Evolutionary conservation across 148 eudicot species (phyloP).

Genomic region (Rhododendron simsii): DNA sequence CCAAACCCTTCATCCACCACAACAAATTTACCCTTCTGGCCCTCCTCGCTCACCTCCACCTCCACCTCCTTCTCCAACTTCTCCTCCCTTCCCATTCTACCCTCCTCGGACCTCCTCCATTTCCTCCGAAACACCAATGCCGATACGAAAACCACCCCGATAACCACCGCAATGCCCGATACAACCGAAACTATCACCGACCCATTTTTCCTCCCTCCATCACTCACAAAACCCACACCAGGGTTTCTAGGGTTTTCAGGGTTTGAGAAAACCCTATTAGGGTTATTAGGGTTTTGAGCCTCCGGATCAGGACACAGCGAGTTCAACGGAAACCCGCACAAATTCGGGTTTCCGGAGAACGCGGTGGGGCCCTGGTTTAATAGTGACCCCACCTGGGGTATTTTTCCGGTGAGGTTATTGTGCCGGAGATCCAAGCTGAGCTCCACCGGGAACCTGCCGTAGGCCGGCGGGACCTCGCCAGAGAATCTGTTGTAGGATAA

Average conservation of each 20-base stretch:
- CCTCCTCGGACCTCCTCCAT: conserved; percentile 31
- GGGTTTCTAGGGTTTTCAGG: conserved; percentile 36
- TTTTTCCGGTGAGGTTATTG: conserved; percentile 76
- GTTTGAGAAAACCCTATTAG: conserved; percentile 17
- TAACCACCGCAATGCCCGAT: conserved; percentile 40
- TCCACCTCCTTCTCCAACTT: conserved; percentile 19
- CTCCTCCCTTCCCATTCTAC: conserved; percentile 35
- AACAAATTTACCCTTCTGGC: conserved; percentile 82
- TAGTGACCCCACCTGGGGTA: conserved; percentile 74
- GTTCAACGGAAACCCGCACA: conserved; percentile 85
- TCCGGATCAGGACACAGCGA: conserved; percentile 49
- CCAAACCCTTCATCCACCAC: conserved; percentile 73
- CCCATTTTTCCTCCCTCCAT: conserved; percentile 19
- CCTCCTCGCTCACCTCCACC: conserved; percentile 43
- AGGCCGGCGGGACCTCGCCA: conserved; percentile 68
- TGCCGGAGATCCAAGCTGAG: conserved; percentile 12
- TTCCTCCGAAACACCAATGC: conserved; percentile 52
- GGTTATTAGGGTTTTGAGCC: conserved; percentile 48
- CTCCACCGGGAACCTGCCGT: conserved; percentile 55
- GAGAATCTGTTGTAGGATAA: conserved; percentile 58
- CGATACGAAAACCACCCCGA: conserved; percentile 45
- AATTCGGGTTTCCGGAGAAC: conserved; percentile 68
- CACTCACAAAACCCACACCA: conserved; percentile 25
- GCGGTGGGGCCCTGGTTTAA: conserved; percentile 95
- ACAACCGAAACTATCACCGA: conserved; percentile 40